Conservation (phyloP, 1,284 basidiomycete species). For the Irpex rosettiformis region DNA sequence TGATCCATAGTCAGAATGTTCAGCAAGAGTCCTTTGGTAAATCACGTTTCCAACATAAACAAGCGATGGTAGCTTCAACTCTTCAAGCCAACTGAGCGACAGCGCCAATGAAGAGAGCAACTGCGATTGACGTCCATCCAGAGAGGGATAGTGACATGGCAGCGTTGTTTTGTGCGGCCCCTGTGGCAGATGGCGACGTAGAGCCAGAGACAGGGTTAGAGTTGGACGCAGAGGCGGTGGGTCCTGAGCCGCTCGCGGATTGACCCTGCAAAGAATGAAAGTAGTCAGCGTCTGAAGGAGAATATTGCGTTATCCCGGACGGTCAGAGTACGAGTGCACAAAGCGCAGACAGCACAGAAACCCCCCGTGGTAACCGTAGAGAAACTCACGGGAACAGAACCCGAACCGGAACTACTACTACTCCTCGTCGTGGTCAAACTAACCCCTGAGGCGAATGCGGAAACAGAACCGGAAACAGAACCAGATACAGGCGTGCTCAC, state of each 20-base stretch:
- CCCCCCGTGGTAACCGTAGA: not conserved
- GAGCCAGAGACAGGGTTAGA: slow-evolving; percentile 3
- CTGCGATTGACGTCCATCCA: not conserved
- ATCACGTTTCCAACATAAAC: not conserved
- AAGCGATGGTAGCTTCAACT: too few relatives aligned
- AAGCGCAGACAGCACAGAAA: not conserved
- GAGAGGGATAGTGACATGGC: slow-evolving; percentile 2
- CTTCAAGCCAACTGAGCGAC: not conserved
- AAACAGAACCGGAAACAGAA: not conserved
- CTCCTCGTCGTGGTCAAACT: not conserved
- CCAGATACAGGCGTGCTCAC: not conserved
- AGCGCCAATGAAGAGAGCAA: not conserved
- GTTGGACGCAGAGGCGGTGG: slow-evolving; percentile 6
- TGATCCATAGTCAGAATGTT: not conserved
- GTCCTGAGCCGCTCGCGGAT: slow-evolving; percentile 1
- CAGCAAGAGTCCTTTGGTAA: not conserved
- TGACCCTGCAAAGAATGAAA: not conserved
- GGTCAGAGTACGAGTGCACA: not conserved
- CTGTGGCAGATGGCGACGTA: slow-evolving; percentile 16
- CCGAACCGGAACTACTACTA: too few relatives aligned
- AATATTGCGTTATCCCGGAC: not conserved
- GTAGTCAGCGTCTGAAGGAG: not conserved
- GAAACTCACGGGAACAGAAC: not conserved
- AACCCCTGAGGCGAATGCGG: not conserved
- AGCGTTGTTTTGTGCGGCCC: slow-evolving; percentile 14